phyloP scores from a whole-genome alignment of 2,329 filamentous ascomycete species.

The Colletotrichum caudatum region DNA sequence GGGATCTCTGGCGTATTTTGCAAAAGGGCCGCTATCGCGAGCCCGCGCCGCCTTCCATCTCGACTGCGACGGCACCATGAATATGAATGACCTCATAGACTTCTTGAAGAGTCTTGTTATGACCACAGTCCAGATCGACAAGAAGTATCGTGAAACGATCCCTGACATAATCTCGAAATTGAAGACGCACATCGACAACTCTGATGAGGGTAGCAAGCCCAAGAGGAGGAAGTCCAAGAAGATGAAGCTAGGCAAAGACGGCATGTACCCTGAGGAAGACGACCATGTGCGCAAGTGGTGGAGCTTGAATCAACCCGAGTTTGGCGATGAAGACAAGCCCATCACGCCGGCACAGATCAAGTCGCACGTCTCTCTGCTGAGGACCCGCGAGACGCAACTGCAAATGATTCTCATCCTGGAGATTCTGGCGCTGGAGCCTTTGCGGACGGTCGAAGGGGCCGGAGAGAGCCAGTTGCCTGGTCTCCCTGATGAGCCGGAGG shows the following conservation, averaged over 20 bases:
- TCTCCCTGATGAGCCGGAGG: constrained; percentile 53
- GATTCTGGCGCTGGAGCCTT: constrained; percentile 75
- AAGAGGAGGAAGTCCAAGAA: constrained; percentile 71
- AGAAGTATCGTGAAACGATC: constrained; percentile 81
- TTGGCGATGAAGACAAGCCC: constrained; percentile 58
- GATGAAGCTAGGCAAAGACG: constrained; percentile 75
- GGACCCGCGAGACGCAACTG: constrained; percentile 81
- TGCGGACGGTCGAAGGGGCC: constrained; percentile 55
- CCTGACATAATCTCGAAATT: constrained; percentile 71
- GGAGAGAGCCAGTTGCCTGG: constrained; percentile 62
- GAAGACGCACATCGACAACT: constrained; percentile 67
- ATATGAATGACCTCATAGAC: constrained; percentile 72
- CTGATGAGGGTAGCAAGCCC: constrained; percentile 56
- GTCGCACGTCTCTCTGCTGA: constrained; percentile 72
- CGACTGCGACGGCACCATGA: constrained; percentile 69
- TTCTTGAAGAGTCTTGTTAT: constrained; percentile 79
- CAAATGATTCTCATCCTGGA: constrained; percentile 86
- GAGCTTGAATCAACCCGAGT: constrained; percentile 66
- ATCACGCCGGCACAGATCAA: constrained; percentile 67
- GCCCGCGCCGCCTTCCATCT: constrained; percentile 78
- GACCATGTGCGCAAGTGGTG: constrained; percentile 78
- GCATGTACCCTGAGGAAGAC: constrained; percentile 76
- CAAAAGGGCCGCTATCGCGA: constrained; percentile 82
- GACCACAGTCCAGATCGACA: constrained; percentile 76
- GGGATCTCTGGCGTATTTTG: constrained; percentile 85